phyloP scores from a whole-genome alignment of 495 filamentous ascomycete species.

The Tuber brumale region DNA sequence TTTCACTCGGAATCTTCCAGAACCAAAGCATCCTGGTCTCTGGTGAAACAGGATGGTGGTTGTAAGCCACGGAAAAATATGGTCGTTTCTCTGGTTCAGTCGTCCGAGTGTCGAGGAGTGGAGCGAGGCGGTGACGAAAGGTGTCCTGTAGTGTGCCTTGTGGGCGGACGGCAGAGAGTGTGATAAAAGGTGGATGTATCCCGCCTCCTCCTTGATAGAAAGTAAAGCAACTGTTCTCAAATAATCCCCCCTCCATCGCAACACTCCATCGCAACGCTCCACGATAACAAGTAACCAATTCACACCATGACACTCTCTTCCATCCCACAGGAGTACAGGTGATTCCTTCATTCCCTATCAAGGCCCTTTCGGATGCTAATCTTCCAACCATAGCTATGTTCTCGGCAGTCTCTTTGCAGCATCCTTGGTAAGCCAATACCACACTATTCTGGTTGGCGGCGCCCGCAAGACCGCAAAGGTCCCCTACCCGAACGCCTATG shows the following conservation, averaged over 20 bases:
- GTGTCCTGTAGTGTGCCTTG: background rate
- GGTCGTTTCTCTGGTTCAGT: background rate
- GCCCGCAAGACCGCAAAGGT: slow-evolving; percentile 54
- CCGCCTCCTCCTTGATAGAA: background rate
- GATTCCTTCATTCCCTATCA: background rate
- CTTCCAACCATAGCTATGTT: slow-evolving; percentile 48
- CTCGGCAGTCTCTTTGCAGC: slow-evolving; percentile 57
- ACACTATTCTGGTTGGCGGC: slow-evolving; percentile 46
- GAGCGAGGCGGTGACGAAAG: background rate
- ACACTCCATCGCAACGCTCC: background rate
- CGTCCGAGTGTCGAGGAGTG: background rate
- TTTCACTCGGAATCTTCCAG: background rate
- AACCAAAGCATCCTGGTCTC: background rate
- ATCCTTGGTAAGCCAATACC: slow-evolving; percentile 52
- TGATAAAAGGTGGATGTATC: background rate
- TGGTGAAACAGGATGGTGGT: background rate
- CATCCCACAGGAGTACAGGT: background rate
- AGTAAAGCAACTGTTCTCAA: background rate
- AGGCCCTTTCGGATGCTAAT: background rate
- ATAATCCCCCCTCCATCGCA: background rate
- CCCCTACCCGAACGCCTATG: slow-evolving; percentile 61
- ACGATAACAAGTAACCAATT: slow-evolving; percentile 18
- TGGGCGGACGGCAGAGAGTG: background rate
- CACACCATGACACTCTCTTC: background rate
- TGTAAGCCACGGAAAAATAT: background rate